phyloP scores from a whole-genome alignment of 140 eudicot species.

The Erigeron philadelphicus region DNA sequence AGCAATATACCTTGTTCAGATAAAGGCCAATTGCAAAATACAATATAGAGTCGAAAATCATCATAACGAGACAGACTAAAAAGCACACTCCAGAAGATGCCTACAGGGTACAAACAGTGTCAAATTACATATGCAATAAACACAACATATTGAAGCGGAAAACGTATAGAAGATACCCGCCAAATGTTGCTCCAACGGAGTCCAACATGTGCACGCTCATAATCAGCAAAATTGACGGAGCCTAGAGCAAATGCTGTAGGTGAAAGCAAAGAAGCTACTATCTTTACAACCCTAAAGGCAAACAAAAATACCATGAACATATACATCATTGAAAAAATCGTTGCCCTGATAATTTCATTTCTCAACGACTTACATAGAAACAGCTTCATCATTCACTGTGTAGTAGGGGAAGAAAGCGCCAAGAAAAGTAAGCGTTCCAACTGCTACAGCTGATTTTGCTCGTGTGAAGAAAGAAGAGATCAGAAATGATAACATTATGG shows the following conservation, averaged over 20 bases:
- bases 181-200: constrained; percentile 98
- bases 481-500: constrained; percentile 77
- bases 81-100: constrained; percentile 91
- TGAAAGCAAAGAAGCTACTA: constrained; percentile 85
- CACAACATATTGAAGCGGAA: background rate
- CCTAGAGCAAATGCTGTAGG: constrained; percentile 99
- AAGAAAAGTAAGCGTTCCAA: constrained; percentile 93
- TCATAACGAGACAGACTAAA: constrained; percentile 81
- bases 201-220: constrained; percentile 99
- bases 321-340: constrained; percentile 2
- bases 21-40: constrained; percentile 80
- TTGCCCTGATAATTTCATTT: background rate
- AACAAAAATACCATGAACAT: constrained; percentile 18
- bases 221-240: constrained; percentile 94
- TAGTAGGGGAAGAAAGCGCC: constrained; percentile 98
- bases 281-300: constrained; percentile 65
- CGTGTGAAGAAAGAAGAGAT: constrained; percentile 91
- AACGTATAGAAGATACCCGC: constrained; percentile 51
- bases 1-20: constrained; percentile 71
- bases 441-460: constrained; percentile 99
- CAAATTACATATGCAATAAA: constrained; percentile 15
- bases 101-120: constrained; percentile 38
- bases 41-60: constrained; percentile 70
- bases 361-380: constrained; percentile 59
- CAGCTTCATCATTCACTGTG: constrained; percentile 77